Base-by-base conservation (phyloP, 768 basidiomycete species). In the Termitomyces sp. region DNA sequence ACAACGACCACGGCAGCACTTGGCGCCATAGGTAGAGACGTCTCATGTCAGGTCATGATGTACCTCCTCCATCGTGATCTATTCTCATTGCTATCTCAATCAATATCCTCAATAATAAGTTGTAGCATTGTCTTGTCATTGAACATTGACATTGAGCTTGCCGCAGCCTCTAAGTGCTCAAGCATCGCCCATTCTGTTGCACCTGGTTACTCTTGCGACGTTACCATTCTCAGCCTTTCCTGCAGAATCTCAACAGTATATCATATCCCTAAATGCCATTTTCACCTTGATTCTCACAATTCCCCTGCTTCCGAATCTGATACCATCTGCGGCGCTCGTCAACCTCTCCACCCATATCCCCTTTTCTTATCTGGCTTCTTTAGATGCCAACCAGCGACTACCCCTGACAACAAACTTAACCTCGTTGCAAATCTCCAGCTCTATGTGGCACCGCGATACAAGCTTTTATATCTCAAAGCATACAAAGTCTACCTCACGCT, bases 241-340 rank as follows among this genome's bases (percentile, higher is more conserved):
- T 27, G 43, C 60, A 0, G 35, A 61, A 43, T 62, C 65, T 1
- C 62, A 66, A 1, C 52, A 63, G 43, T 75, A 53, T 29, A 42
- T 73, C 62, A 25, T 68, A 5, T 62, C 59, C 42, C 65, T 87
- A 14, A 60, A 70, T 32, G 65, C 69, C 17, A 63, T 89, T 31
- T 62, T 90, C 53, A 65, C 74, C 17, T 69, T 75, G 58, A 82
- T 95, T 54, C 75, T 96, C 56, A 80, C 86, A 1, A 75, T 95
- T 43, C 89, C 90, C 0, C 73, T 92, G 0, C 78, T 97, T 0
- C 92, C 92, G 1, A 88, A 90, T 69, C 87, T 84, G 8, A 75
- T 89, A 46, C 88, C 83, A 37, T 75, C 86, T 21, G 68, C 73
- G 0, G 78, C 83, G 21, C 79, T 96, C 35, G 83, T 84, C 4